phyloP scores from a whole-genome alignment of 2,329 filamentous ascomycete species.

The Lachnellula hyalina region DNA sequence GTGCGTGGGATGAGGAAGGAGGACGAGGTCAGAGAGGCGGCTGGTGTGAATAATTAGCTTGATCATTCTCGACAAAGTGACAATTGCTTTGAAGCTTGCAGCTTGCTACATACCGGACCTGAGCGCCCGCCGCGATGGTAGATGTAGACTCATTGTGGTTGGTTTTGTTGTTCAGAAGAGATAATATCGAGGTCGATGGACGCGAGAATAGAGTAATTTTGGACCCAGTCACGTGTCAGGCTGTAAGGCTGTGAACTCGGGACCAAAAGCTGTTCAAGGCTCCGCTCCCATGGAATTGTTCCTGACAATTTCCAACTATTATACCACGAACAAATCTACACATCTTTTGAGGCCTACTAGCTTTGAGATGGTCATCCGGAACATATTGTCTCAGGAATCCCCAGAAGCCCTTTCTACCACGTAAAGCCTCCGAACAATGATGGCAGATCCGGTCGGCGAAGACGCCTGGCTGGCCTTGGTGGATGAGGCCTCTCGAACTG shows the following conservation, averaged over 20 bases:
- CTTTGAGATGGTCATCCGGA: conserved; percentile 13
- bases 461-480: conserved; percentile 73
- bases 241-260: background rate
- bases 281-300: background rate
- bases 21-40: conserved; percentile 38
- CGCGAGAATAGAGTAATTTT: background rate
- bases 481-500: conserved; percentile 60
- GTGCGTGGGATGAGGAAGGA: conserved; percentile 23
- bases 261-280: background rate
- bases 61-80: background rate
- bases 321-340: background rate
- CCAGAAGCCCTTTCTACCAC: background rate
- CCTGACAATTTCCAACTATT: background rate
- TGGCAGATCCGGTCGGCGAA: conserved; percentile 61
- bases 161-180: conserved; percentile 7
- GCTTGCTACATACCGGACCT: conserved; percentile 47
- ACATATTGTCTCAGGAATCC: background rate
- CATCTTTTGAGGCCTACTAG: conserved; percentile 2
- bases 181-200: background rate
- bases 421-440: conserved; percentile 6
- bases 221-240: background rate
- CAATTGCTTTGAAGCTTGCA: conserved; percentile 7
- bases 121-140: conserved; percentile 57
- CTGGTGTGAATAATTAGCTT: conserved; percentile 23
- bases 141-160: conserved; percentile 56